phyloP scores from a whole-genome alignment of 768 basidiomycete species.

The Lyophyllum shimeji region DNA sequence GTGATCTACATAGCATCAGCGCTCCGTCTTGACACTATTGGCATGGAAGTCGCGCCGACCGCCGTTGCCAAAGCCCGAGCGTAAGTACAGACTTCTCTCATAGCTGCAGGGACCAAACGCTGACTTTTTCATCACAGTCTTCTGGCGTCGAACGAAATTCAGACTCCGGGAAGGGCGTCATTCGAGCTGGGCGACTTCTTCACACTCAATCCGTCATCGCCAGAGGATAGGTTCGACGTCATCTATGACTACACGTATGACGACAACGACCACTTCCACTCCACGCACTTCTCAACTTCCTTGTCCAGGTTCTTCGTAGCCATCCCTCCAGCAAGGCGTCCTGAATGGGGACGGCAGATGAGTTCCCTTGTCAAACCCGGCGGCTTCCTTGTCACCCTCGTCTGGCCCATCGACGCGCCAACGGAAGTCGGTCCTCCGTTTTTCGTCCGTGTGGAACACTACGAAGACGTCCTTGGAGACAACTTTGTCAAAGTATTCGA shows the following conservation, averaged over 20 bases:
- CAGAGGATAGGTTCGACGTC: conserved; percentile 46
- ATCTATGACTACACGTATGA: conserved; percentile 66
- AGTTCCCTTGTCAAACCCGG: conserved; percentile 55
- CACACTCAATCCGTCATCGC: conserved; percentile 30
- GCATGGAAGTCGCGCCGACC: conserved; percentile 56
- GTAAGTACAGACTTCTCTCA: conserved; percentile 19
- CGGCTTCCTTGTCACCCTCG: conserved; percentile 59
- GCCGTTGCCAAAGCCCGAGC: conserved; percentile 48
- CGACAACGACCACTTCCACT: neutral
- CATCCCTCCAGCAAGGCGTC: conserved; percentile 52
- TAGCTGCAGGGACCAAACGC: neutral
- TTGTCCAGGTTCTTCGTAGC: conserved; percentile 69
- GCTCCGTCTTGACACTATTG: conserved; percentile 47
- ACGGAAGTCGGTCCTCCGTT: conserved; percentile 59
- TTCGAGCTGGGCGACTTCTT: conserved; percentile 59
- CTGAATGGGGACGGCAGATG: conserved; percentile 61
- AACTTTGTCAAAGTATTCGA: conserved; percentile 57
- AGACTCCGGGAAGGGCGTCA: conserved; percentile 28
- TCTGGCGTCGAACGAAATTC: conserved; percentile 8
- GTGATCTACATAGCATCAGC: conserved; percentile 49
- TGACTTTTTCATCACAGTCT: neutral
- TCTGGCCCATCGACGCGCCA: conserved; percentile 52
- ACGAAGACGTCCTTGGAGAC: conserved; percentile 45
- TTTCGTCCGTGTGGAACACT: conserved; percentile 57
- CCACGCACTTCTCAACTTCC: neutral